Base-by-base conservation (phyloP, 1,139 yeast species). In the Casaregolazyma suthepensis region DNA sequence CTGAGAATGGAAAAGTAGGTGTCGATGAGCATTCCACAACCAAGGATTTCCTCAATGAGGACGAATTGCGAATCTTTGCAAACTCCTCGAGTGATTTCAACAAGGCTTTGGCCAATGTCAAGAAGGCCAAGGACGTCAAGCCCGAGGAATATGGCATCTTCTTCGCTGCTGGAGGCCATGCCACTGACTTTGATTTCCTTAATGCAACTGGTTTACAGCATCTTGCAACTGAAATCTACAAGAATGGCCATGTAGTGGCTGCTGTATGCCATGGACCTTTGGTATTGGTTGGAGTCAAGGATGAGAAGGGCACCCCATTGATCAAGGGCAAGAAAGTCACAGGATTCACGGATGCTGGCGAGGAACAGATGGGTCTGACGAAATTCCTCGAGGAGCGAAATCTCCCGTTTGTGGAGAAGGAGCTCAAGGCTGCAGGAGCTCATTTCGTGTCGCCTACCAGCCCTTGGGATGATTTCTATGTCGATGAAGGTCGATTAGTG, bases 181-280 rank as follows among this genome's bases (percentile, higher is more conserved):
- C 79, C 22, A 71, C 84, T n/a, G 63, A 77, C 48, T 78, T 74
- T 60, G 87, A 82, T 64, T 81, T 75, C 64, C 83, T 83, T 50
- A 70, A 66, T 3, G 84, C 84, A 18, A 66, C 64, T 5, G 73
- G 63, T n/a, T 69, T 82, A 52, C 81, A 77, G 55, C 59, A 65
- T 29, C 58, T 80, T 46, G 82, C 81, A 26, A 68, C 71, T 45
- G 67, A 70, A 12, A 75, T 81, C 51, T 80, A 77, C 64, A 70
- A 69, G 45, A 69, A 75, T 22, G 79, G 78, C 38, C 85, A 85
- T 49, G 75, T 80, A 44, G 77, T 82, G 26, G 66, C 82, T 43
- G 84, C 87, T 15, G 86, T 82, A 20, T 83, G 88, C 68, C 88
- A 83, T 60, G 88, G 87, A 4, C 85, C 86, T 13, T 75, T 76